Conservation (phyloP, 306 rosid species). For the Purshia tridentata region DNA sequence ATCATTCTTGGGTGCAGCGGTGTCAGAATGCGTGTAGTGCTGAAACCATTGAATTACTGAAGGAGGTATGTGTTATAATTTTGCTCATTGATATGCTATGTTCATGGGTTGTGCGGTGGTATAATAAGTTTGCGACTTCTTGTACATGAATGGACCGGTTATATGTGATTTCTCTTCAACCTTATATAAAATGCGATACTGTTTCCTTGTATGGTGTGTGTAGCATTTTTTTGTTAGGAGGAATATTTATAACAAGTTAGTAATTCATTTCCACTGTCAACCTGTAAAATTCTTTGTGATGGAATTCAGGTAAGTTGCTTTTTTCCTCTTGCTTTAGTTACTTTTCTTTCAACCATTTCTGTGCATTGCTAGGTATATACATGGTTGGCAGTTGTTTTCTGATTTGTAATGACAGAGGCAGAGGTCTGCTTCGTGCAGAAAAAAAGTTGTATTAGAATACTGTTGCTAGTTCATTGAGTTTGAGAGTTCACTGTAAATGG, state of each 20-base stretch:
- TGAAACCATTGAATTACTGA: conserved; percentile 74
- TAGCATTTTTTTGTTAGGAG: neutral
- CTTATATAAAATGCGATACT: neutral
- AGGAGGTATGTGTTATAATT: conserved; percentile 65
- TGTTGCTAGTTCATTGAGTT: neutral
- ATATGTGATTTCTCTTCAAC: neutral
- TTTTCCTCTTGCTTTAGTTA: neutral
- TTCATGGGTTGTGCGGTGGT: neutral
- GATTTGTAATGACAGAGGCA: neutral
- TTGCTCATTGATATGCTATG: conserved; percentile 20
- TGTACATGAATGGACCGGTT: neutral
- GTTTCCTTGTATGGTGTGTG: neutral
- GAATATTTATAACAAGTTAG: neutral
- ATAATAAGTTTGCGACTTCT: neutral
- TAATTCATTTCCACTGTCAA: neutral
- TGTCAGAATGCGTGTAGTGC: conserved; percentile 81
- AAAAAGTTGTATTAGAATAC: neutral
- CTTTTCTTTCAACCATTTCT: neutral
- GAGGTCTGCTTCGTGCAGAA: neutral
- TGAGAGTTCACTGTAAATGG: neutral
- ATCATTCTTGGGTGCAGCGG: conserved; percentile 64
- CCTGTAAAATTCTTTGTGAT: neutral
- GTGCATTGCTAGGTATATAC: neutral
- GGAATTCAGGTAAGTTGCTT: neutral
- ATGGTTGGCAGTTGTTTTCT: neutral